Percentiles rank a stretch among this genome's conserved stretches.
phyloP scores from a whole-genome alignment of 1,284 basidiomycete species.

The Cutaneotrichosporon cavernicola region DNA sequence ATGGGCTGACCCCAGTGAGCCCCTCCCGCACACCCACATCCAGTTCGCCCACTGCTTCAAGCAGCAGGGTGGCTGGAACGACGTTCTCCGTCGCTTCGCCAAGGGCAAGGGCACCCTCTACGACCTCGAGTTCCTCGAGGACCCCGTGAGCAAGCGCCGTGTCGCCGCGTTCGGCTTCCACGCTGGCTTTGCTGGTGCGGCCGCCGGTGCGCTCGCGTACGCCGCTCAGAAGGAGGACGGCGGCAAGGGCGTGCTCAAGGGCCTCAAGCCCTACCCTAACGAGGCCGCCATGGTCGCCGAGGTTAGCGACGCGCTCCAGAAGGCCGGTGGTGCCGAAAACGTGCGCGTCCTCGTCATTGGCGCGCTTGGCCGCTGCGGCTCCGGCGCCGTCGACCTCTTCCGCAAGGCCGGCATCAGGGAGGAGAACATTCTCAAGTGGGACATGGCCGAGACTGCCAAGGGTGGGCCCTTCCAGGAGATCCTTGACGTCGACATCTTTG shows the following conservation, averaged over 20 bases:
- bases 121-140: conserved; percentile 94
- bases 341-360: conserved; percentile 93
- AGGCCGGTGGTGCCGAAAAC: conserved; percentile 64
- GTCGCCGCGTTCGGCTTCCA: conserved; percentile 99
- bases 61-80: conserved; percentile 88
- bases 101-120: conserved; percentile 85
- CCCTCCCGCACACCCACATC: conserved; percentile 91
- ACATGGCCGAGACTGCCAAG: conserved; percentile 93
- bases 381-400: conserved; percentile 94
- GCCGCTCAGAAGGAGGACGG: conserved; percentile 67
- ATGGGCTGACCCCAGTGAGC: conserved; percentile 54
- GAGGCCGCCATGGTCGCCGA: conserved; percentile 74
- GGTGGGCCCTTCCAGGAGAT: conserved; percentile 96
- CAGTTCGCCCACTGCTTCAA: conserved; percentile 99
- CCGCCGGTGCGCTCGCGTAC: conserved; percentile 82
- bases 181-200: conserved; percentile 96
- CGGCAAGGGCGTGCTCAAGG: conserved; percentile 61
- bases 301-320: conserved; percentile 66
- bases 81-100: conserved; percentile 83
- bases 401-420: conserved; percentile 89
- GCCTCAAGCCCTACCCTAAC: conserved; percentile 73
- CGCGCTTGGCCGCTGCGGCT: conserved; percentile 90
- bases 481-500: conserved; percentile 94
- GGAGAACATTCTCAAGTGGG: conserved; percentile 98
- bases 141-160: conserved; percentile 71